These are phyloP conservation scores for Mortierella sp. DNA, from an alignment of 371 early-diverging fungal species.

Conservation along the genomic window DNA sequence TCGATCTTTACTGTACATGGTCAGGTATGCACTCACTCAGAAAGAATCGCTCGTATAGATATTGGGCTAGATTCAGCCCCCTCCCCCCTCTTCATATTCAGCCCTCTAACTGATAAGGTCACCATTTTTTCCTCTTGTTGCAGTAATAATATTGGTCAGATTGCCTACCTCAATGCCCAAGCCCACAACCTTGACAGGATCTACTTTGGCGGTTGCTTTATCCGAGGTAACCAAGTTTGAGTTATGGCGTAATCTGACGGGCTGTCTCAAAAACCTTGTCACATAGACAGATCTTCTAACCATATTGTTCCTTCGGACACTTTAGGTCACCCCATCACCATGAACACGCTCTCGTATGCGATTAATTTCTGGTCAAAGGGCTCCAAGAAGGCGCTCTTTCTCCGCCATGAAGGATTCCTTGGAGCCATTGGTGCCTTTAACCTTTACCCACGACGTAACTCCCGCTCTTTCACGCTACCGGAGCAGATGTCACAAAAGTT, in stretches of 20 bases:
- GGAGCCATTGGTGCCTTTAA: conserved; percentile 95
- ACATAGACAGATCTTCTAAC: too few species aligned
- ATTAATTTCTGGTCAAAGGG: conserved; percentile 98
- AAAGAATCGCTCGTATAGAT: not conserved
- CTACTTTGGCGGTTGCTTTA: conserved; percentile 97
- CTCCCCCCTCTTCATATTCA: not conserved
- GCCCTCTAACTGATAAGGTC: not conserved
- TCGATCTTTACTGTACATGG: conserved; percentile 89
- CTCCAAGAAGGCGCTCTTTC: conserved; percentile 91
- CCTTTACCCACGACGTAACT: conserved; percentile 55
- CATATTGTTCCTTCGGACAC: not conserved
- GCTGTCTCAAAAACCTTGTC: not conserved
- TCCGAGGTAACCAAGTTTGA: conserved; percentile 72
- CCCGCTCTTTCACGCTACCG: conserved; percentile 42
- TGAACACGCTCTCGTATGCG: conserved; percentile 96
- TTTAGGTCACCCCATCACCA: conserved; percentile 91
- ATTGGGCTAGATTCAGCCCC: not conserved
- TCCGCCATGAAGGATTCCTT: conserved; percentile 96
- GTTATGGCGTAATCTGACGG: not conserved
- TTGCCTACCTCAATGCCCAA: conserved; percentile 95
- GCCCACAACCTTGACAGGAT: conserved; percentile 90
- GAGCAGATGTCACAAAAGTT: conserved; percentile 44
- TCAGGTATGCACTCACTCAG: conserved; percentile 62
- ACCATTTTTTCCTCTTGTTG: not conserved
- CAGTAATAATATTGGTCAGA: conserved; percentile 98